Conservation (phyloP, 2,329 filamentous ascomycete genomes). For the Cyclaneusma minus region DNA sequence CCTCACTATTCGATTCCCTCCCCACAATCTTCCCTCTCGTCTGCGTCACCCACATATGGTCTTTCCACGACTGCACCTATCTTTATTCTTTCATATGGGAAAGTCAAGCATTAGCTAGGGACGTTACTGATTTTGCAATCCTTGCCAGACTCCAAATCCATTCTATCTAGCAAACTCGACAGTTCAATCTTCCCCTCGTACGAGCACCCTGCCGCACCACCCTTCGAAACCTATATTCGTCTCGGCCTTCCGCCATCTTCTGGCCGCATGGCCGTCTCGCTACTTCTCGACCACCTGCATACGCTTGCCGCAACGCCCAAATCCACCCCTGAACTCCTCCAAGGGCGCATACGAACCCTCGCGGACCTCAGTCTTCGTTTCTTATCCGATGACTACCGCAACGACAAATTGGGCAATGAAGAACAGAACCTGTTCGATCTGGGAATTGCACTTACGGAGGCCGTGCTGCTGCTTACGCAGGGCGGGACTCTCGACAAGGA, state of each 20-base stretch:
- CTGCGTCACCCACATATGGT: too few species aligned
- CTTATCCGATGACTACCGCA: slow-evolving; percentile 1
- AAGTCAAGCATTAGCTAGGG: too few species aligned
- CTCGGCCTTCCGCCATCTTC: slow-evolving; percentile 11
- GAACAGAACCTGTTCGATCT: too few species aligned
- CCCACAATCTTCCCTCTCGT: too few species aligned
- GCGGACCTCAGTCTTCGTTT: slow-evolving; percentile 1
- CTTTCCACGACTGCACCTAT: too few species aligned
- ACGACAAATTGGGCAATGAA: slow-evolving; percentile 1
- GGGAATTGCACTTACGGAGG: too few species aligned
- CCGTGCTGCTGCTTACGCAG: background rate
- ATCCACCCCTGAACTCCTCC: too few species aligned
- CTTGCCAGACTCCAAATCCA: background rate
- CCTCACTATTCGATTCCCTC: too few species aligned
- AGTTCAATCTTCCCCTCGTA: slow-evolving; percentile 18
- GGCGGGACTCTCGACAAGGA: slow-evolving; percentile 5
- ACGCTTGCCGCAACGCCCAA: slow-evolving; percentile 3
- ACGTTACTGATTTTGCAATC: slow-evolving; percentile 3
- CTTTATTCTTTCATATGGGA: too few species aligned
- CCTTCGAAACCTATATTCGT: slow-evolving; percentile 13
- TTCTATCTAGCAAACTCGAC: slow-evolving; percentile 14
- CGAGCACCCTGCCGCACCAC: slow-evolving; percentile 9
- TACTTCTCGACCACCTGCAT: background rate
- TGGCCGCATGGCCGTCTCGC: slow-evolving; percentile 6
- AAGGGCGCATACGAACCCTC: too few species aligned